These are phyloP conservation scores for Penstemon davidsonii DNA, from an alignment of 257 asterid genomes.

Conservation along the genomic window DNA sequence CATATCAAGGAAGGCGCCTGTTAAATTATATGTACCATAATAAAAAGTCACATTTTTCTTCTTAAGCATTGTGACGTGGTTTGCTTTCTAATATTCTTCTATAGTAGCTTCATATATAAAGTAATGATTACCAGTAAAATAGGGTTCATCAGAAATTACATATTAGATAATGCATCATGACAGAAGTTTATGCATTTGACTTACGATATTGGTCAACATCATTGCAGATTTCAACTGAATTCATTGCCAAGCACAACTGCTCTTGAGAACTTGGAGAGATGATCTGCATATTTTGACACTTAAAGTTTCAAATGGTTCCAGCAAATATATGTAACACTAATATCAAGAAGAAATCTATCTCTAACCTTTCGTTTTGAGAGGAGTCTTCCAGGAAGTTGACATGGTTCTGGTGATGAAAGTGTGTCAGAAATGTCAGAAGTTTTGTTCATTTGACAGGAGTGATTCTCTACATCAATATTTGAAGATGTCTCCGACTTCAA, in stretches of 20 bases:
- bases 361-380: constrained; percentile 73
- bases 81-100: neutral
- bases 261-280: constrained; percentile 77
- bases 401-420: constrained; percentile 36
- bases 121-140: neutral
- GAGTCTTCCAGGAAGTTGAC: constrained; percentile 68
- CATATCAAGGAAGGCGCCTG: constrained; percentile 9
- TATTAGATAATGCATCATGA: neutral
- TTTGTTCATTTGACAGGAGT: constrained; percentile 33
- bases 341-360: constrained; percentile 27
- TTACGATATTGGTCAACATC: constrained; percentile 47
- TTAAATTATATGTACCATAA: neutral
- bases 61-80: neutral
- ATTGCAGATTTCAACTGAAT: constrained; percentile 41
- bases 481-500: constrained; percentile 30
- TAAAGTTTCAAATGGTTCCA: constrained; percentile 19
- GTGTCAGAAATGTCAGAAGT: constrained; percentile 33
- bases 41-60: neutral
- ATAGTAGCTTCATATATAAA: constrained; percentile 21
- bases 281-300: constrained; percentile 49
- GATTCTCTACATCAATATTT: constrained; percentile 31
- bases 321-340: constrained; percentile 16
- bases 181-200: constrained; percentile 33
- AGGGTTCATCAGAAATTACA: neutral
- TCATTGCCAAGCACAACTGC: constrained; percentile 53